Evolutionary conservation across 768 basidiomycete species (phyloP), one percentile per base, ranked within the genome.

Genomic region (Zangia roseola): DNA sequence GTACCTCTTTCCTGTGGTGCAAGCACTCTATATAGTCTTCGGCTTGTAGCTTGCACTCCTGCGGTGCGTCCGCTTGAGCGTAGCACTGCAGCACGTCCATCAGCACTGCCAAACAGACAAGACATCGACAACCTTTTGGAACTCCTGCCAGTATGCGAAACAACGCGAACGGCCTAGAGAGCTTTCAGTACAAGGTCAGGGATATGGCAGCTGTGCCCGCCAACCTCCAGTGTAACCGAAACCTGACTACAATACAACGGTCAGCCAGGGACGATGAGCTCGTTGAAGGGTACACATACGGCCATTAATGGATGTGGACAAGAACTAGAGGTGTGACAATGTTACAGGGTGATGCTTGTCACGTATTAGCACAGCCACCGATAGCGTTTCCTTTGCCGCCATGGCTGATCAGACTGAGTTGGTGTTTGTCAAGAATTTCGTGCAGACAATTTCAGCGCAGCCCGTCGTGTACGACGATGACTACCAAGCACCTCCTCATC

Each of bases 1-100:
- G 62, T 55, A 92, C 94, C 83, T 93, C 91, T 70, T 94, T 88
- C 23, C 80, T 82, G 62, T 86, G 83, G 66, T 95, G 93, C 49
- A 97, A 71, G 68, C 94, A 97, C 66, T 94, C 92, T 47, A 94
- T 63, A 71, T 97, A 97, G 69, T 95, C 94, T 54, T 87, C 88
- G 43, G 80, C 81, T 52, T 82, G 83, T 14, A 77, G 69, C 14
- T 75, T 74, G 68, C 94, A 97, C 60, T 87, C 74, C 41, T 69
- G 68, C 0, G 94, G 93, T 39, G 73, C 73, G 59, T 93, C 88
- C 33, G 92, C 80, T 49, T 80, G 75, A 6, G 87, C 85, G 64
- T 94, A 97, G 71, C 94, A 97, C 90, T 94, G 52, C 20, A 50
- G 10, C 40, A 7, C 16, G 16, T 10, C 21, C 50, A 42, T 62